phyloP scores from a whole-genome alignment of 2,329 filamentous ascomycete species.

The Lachnum nothofagi region DNA sequence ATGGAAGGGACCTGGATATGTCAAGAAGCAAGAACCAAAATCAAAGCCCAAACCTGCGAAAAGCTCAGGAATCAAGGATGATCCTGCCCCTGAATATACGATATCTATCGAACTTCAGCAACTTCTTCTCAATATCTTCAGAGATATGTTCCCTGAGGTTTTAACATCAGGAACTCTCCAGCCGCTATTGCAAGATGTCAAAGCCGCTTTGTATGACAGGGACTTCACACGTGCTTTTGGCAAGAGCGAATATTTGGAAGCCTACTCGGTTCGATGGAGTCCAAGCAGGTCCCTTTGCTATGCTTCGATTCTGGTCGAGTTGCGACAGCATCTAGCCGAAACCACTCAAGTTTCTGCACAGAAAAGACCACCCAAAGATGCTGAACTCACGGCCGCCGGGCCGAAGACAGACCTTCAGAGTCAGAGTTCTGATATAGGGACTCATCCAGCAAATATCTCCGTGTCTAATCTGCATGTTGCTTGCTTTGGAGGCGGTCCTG shows the following conservation, averaged over 20 bases:
- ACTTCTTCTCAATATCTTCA: slow-evolving; percentile 68
- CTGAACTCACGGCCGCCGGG: background rate
- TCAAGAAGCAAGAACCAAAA: slow-evolving; percentile 22
- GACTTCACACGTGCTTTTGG: slow-evolving; percentile 81
- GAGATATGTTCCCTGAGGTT: slow-evolving; percentile 52
- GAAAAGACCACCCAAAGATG: background rate
- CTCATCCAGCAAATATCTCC: background rate
- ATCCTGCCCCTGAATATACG: slow-evolving; percentile 4
- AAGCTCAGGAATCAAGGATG: slow-evolving; percentile 3
- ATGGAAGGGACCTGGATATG: slow-evolving; percentile 27
- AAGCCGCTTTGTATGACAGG: slow-evolving; percentile 76
- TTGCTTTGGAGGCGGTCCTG: slow-evolving; percentile 45
- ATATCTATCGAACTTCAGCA: slow-evolving; percentile 58
- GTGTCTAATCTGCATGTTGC: slow-evolving; percentile 13
- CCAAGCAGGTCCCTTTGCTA: slow-evolving; percentile 81
- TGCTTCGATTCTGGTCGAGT: slow-evolving; percentile 46
- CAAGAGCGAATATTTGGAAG: slow-evolving; percentile 63
- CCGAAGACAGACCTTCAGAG: background rate
- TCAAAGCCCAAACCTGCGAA: slow-evolving; percentile 11
- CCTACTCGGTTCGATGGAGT: slow-evolving; percentile 88
- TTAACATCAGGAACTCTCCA: slow-evolving; percentile 46
- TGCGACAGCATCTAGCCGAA: slow-evolving; percentile 21
- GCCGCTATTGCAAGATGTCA: slow-evolving; percentile 70
- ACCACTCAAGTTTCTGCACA: background rate
- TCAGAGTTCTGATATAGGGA: background rate